Base-by-base conservation (phyloP, 2,329 filamentous ascomycete genomes). In the Pseudopithomyces maydicus region DNA sequence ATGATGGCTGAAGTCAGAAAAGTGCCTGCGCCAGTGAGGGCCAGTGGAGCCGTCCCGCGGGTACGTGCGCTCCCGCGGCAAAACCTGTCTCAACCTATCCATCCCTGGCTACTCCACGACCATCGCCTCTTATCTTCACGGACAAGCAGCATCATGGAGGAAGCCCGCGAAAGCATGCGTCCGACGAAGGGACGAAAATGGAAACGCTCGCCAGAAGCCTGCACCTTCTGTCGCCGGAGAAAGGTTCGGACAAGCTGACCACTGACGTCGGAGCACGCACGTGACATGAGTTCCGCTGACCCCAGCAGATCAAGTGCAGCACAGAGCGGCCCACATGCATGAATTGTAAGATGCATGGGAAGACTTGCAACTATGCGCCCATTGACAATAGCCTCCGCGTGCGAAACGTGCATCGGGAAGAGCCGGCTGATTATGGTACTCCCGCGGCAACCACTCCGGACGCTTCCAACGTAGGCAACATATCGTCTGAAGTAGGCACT, bases 301-400 rank as follows among this genome's bases (percentile, higher is more conserved):
- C 23, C n/a, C 19, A 38, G 36, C 54, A 70, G 81, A 78, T 84
- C 69, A 82, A 81, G 62, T 84, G 81, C 64, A 81, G 80, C 55
- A 75, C 76, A 20, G 78, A 79, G 45, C 69, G 74, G 49, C 81
- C 80, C 2, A 67, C 65, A 29, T 83, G 81, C 57, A 73, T 74
- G 32, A 82, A 80, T 61, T 83, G 81, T 64, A 72, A 74, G 54
- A 76, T 74, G 1, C 80, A 82, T 58, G 77, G 74, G 6, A 75
- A 78, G 48, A 76, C 77, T 15, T 82, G 81, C 54, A 68, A 73
- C 35, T 80, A 80, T 55, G 74, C 77, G 41, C 72, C 74, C 11
- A 67, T 75, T 46, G 65, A 67, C 23, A 66, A 74, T 48, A 64
- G 66, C 39, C 64, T 66, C 19, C 55, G 45, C 17, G 22, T 47